phyloP scores from a whole-genome alignment of 306 rosid genomes.

The Quercus gilva region DNA sequence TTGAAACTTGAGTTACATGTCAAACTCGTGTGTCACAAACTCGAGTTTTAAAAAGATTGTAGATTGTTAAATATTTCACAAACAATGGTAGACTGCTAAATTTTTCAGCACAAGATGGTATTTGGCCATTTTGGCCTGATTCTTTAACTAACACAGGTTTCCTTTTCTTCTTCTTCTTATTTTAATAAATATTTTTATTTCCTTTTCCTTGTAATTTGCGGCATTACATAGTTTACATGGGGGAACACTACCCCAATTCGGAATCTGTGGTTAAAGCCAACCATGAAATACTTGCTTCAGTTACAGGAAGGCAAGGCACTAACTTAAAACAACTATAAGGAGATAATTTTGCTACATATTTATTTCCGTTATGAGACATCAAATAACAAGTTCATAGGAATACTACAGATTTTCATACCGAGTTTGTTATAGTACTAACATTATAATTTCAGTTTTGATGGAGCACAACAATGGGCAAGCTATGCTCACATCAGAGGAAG shows the following conservation, averaged over 20 bases:
- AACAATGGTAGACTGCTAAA: no score
- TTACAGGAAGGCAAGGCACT: constrained; percentile 49
- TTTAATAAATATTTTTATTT: no score
- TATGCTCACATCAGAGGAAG: constrained; percentile 60
- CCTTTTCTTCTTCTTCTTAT: background rate
- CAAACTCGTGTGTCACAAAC: no score
- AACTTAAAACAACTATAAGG: background rate
- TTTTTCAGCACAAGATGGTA: no score
- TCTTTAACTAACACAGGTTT: no score
- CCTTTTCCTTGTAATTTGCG: constrained; percentile 15
- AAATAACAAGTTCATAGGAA: no score
- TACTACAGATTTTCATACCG: background rate
- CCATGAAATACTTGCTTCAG: constrained; percentile 60
- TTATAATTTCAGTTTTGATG: constrained; percentile 26
- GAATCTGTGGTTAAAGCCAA: constrained; percentile 55
- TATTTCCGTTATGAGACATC: background rate
- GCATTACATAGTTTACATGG: constrained; percentile 71
- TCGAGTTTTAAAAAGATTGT: no score
- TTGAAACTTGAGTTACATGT: no score
- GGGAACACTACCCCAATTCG: constrained; percentile 58
- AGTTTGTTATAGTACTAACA: background rate
- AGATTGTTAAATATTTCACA: no score
- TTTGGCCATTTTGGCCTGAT: background rate
- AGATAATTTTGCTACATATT: background rate
- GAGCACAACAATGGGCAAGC: constrained; percentile 51